Conservation (phyloP, 2,329 filamentous ascomycete genomes). For the Colletotrichum phormii region DNA sequence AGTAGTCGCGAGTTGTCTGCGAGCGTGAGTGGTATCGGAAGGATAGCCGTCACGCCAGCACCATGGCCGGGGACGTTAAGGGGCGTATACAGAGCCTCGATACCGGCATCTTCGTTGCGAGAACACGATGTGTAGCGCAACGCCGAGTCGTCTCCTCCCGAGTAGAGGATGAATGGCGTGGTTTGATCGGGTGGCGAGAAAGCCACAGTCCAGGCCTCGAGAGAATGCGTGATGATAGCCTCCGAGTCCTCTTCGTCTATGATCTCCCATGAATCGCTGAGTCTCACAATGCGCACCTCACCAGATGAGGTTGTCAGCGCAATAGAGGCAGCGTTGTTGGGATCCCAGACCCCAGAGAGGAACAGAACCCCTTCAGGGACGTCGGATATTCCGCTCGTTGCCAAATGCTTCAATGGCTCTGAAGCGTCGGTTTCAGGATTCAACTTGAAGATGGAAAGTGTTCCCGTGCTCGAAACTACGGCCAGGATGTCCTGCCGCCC, state of each 20-base stretch:
- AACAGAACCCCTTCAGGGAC: constrained; percentile 72
- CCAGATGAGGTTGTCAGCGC: constrained; percentile 80
- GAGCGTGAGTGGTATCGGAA: constrained; percentile 68
- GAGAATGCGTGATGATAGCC: constrained; percentile 60
- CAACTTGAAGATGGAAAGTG: constrained; percentile 73
- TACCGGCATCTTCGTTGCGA: neutral
- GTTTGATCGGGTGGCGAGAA: constrained; percentile 57
- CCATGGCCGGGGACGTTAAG: constrained; percentile 61
- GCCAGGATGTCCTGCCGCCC: constrained; percentile 69
- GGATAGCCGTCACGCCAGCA: constrained; percentile 89
- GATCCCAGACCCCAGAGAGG: constrained; percentile 81
- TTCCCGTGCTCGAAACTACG: constrained; percentile 82
- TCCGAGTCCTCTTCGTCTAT: constrained; percentile 44
- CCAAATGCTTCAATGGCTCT: constrained; percentile 52
- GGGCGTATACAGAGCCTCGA: constrained; percentile 36
- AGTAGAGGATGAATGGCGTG: constrained; percentile 61
- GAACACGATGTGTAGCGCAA: constrained; percentile 60
- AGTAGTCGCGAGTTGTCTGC: constrained; percentile 66
- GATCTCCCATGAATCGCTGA: constrained; percentile 57
- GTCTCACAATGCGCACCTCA: constrained; percentile 66
- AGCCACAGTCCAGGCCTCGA: constrained; percentile 81
- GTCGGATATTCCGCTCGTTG: constrained; percentile 57
- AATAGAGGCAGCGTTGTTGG: constrained; percentile 63
- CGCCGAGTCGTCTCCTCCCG: constrained; percentile 82
- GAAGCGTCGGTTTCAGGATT: constrained; percentile 49